phyloP scores from a whole-genome alignment of 345 rosid genomes.

The Chamaenerion angustifolium region DNA sequence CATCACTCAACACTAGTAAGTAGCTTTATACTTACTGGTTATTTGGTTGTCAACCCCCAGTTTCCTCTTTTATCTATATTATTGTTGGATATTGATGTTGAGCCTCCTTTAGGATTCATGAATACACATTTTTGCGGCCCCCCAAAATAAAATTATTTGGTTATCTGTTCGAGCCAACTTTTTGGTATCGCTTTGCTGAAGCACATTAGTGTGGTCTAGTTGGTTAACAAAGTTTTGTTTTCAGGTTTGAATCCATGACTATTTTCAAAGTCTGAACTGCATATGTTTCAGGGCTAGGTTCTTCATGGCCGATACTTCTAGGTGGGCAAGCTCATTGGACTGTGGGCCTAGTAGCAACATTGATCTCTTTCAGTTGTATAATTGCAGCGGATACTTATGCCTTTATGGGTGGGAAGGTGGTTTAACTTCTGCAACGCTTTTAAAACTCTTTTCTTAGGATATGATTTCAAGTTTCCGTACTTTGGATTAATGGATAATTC shows the following conservation, averaged over 20 bases:
- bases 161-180: too few relatives aligned
- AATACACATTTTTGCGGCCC: too few relatives aligned
- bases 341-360: constrained; percentile 78
- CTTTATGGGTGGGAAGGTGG: constrained; percentile 84
- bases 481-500: background rate
- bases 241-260: too few relatives aligned
- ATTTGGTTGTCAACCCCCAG: too few relatives aligned
- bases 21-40: constrained; percentile 5
- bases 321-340: constrained; percentile 95
- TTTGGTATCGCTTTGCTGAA: too few relatives aligned
- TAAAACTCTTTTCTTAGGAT: background rate
- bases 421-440: constrained; percentile 4
- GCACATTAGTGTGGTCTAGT: too few relatives aligned
- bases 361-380: constrained; percentile 64
- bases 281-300: constrained; percentile 41
- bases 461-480: background rate
- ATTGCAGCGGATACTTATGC: constrained; percentile 91
- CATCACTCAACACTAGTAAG: constrained; percentile 74
- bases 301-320: constrained; percentile 58
- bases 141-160: too few relatives aligned
- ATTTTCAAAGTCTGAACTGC: too few relatives aligned
- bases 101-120: too few relatives aligned
- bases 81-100: too few relatives aligned
- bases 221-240: too few relatives aligned
- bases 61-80: too few relatives aligned